These are phyloP conservation scores for Camellia sinensis DNA, from an alignment of 148 eudicot genomes.

Conservation along the genomic window DNA sequence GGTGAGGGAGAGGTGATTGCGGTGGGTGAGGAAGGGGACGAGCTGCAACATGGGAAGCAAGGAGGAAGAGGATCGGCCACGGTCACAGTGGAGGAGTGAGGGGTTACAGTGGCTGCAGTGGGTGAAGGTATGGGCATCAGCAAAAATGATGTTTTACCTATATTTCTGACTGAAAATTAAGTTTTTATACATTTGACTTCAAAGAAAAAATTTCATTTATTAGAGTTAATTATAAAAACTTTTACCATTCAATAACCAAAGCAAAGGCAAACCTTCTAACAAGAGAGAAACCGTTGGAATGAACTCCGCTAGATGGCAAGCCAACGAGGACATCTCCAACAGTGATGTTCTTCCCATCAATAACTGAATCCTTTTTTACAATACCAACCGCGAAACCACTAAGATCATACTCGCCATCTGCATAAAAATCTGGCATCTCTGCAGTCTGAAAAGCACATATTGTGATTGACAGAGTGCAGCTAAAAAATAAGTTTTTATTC, in stretches of 20 bases:
- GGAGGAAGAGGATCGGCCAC: too few relatives aligned
- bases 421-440: constrained; percentile 97
- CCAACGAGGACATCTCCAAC: constrained; percentile 90
- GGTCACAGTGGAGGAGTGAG: too few relatives aligned
- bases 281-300: constrained; percentile 95
- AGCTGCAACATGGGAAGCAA: too few relatives aligned
- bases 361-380: constrained; percentile 77
- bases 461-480: not conserved
- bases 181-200: too few relatives aligned
- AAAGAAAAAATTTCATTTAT: too few relatives aligned
- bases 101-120: too few relatives aligned
- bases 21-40: too few relatives aligned
- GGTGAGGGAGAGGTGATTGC: too few relatives aligned
- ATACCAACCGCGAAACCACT: constrained; percentile 97
- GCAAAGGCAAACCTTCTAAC: constrained; percentile 61
- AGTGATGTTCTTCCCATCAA: constrained; percentile 74
- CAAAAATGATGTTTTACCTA: too few relatives aligned
- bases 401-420: constrained; percentile 91
- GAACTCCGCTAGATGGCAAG: constrained; percentile 94
- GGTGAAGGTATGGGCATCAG: too few relatives aligned
- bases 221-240: too few relatives aligned
- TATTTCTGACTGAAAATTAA: too few relatives aligned
- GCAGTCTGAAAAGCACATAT: constrained; percentile 64
- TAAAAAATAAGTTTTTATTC: not conserved
- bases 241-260: not conserved